Percentiles rank a stretch among this genome's conserved stretches.
Evolutionary conservation across 495 filamentous ascomycete genomes (phyloP).

Genomic region (Aspergillus cristatus): DNA sequence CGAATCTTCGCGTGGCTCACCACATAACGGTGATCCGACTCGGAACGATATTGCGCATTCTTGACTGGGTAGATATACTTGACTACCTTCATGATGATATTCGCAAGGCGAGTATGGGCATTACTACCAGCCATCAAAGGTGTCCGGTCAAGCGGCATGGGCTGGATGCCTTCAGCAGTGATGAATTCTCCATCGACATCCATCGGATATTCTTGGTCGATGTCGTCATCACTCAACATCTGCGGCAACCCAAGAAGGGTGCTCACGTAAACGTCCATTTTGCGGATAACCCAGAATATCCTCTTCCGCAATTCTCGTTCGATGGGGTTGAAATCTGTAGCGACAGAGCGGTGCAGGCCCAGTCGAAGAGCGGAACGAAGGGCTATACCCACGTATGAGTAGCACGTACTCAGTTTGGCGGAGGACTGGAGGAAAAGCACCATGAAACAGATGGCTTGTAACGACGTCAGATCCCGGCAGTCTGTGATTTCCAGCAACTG

Average conservation of each 20-base stretch:
- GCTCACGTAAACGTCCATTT: conserved; percentile 91
- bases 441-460: conserved; percentile 88
- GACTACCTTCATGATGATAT: conserved; percentile 74
- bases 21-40: conserved; percentile 59
- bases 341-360: conserved; percentile 76
- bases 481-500: conserved; percentile 84
- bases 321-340: conserved; percentile 68
- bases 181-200: conserved; percentile 92
- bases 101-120: conserved; percentile 70
- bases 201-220: conserved; percentile 79
- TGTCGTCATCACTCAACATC: conserved; percentile 77
- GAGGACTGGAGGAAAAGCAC: conserved; percentile 87
- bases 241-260: conserved; percentile 79
- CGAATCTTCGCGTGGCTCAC: conserved; percentile 83
- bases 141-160: conserved; percentile 64
- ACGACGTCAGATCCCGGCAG: conserved; percentile 72
- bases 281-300: conserved; percentile 83
- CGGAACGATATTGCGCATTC: conserved; percentile 39
- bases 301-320: conserved; percentile 77
- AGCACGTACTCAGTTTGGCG: conserved; percentile 85
- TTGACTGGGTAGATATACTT: conserved; percentile 88
- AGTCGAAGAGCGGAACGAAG: conserved; percentile 76
- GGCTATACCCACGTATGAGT: conserved; percentile 86
- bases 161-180: conserved; percentile 61
- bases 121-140: conserved; percentile 76